Base-by-base conservation (phyloP, 192 early-diverging fungal species). In the Allomyces macrogynus region DNA sequence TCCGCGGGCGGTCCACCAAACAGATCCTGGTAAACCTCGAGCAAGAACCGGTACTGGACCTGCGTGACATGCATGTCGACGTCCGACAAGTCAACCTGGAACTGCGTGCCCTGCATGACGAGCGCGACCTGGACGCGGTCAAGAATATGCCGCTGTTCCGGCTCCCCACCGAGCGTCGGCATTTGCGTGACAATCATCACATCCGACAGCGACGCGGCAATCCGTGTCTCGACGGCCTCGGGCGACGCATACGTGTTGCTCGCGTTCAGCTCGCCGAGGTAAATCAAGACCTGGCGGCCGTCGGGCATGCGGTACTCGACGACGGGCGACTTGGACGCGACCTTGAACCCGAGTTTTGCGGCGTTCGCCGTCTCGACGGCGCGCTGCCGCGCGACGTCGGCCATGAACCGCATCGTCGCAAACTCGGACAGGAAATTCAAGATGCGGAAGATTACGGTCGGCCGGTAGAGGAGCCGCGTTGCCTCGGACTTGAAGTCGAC, bases 301-400 rank as follows among this genome's bases (percentile, higher is more conserved):
- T 73, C 69, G 24, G 79, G 72, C 40, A 76, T 78, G 1, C 90
- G 92, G 63, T 95, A 87, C 1, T 84, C 80, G 22, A 99, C 78
- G 60, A 94, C 86, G 0, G 95, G 95, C 5, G 92, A 82, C 9
- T 82, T 79, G 73, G 96, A 85, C 10, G 81, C 71, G 24, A 99
- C 73, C 62, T 95, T 87, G 75, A 91, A 94, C 67, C 92, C 86
- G 49, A 87, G 84, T 68, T 78, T 87, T 25, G 82, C 88, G 61
- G 83, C 85, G 5, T 80, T 79, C 12, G 89, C 87, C 64, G 85
- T 81, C 61, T 89, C 77, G 4, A 87, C 76, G 5, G 92, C 89
- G 0, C 91, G 89, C 65, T 84, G 77, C 0, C 95, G 75, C 2
- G 95, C 95, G n/a, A 82, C 77, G 67, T 96, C 95, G 70, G 90